A percentile compares a stretch with the other conserved stretches of the same genome.
These are phyloP conservation scores for Ophiostoma triangulosporum DNA, from an alignment of 2,329 filamentous ascomycete genomes.

Conservation along the genomic window DNA sequence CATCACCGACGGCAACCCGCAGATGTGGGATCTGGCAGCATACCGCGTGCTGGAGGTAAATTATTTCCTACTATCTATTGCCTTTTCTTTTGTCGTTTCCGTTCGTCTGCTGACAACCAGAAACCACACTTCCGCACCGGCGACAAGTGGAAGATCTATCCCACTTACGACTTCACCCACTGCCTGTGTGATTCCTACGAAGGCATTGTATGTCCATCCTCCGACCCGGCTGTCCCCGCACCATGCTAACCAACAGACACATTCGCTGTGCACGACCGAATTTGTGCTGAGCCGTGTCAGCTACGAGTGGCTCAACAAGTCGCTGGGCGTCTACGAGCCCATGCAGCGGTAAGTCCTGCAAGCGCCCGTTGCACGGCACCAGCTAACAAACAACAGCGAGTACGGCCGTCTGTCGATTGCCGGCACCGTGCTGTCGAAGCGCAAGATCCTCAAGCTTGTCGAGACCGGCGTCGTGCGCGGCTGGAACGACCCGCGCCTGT, in stretches of 20 bases:
- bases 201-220: constrained; percentile 36
- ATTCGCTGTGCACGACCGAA: constrained; percentile 69
- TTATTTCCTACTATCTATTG: background rate
- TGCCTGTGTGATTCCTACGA: constrained; percentile 90
- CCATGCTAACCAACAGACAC: background rate
- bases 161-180: constrained; percentile 87
- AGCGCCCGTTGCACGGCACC: too few relatives aligned
- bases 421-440: constrained; percentile 78
- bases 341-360: constrained; percentile 61
- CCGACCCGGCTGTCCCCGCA: too few relatives aligned
- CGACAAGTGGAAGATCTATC: constrained; percentile 81
- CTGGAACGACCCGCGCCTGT: constrained; percentile 86
- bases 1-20: constrained; percentile 10
- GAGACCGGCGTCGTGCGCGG: constrained; percentile 61
- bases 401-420: constrained; percentile 58
- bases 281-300: constrained; percentile 43
- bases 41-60: constrained; percentile 57
- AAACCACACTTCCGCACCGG: constrained; percentile 67
- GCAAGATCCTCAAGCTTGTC: constrained; percentile 70
- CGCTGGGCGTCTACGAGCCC: constrained; percentile 70
- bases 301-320: constrained; percentile 80
- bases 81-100: background rate
- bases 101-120: background rate
- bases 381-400: constrained; percentile 32
- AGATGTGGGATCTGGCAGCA: constrained; percentile 81